Conservation (phyloP, 768 basidiomycete species). For the Filobasidium floriforme region DNA sequence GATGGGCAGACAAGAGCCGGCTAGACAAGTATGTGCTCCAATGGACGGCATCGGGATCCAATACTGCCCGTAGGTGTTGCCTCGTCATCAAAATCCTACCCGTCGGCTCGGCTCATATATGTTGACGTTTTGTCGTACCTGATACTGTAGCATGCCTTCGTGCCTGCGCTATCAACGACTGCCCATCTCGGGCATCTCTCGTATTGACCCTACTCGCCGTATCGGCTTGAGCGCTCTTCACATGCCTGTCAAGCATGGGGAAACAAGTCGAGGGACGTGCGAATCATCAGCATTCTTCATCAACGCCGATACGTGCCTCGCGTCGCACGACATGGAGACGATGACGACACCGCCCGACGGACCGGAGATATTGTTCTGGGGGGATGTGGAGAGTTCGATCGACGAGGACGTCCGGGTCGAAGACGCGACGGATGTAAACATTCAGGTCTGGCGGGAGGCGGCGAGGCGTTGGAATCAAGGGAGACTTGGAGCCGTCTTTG, state of each 20-base stretch:
- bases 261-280: conserved; percentile 52
- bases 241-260: conserved; percentile 68
- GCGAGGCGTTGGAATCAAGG: conserved; percentile 62
- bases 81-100: no score
- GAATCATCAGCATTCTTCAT: conserved; percentile 80
- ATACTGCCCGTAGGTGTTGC: conserved; percentile 26
- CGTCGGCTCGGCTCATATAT: no score
- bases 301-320: conserved; percentile 48
- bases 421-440: conserved; percentile 49
- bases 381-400: conserved; percentile 69
- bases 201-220: conserved; percentile 34
- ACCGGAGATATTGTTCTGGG: conserved; percentile 81
- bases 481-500: conserved; percentile 69
- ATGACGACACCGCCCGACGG: neutral
- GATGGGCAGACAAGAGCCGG: neutral
- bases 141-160: neutral
- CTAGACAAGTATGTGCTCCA: neutral
- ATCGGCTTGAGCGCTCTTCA: conserved; percentile 52
- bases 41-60: conserved; percentile 18
- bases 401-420: conserved; percentile 15
- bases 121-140: neutral
- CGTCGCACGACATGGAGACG: conserved; percentile 19
- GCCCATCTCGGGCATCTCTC: conserved; percentile 47
- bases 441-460: conserved; percentile 70
- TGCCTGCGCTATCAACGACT: conserved; percentile 48